Evolutionary conservation across 768 basidiomycete species (phyloP).

Genomic region (Termitomyces titanicus): DNA sequence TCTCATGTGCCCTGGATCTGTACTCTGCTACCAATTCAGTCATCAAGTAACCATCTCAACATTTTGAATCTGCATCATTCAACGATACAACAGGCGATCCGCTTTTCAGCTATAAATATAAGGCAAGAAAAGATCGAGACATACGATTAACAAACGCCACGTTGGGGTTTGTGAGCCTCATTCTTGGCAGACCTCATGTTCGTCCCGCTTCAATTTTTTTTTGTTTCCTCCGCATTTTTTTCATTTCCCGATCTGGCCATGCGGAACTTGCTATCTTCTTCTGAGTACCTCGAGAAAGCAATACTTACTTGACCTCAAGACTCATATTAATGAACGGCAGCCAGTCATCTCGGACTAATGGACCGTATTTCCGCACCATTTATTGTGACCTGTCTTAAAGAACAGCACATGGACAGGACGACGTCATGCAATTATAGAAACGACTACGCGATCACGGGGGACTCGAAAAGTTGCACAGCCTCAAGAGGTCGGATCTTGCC

Average conservation of each 20-base stretch:
- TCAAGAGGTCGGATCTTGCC: neutral
- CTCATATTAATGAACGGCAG: neutral
- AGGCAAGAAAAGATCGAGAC: neutral
- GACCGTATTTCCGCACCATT: neutral
- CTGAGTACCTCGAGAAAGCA: neutral
- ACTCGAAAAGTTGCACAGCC: neutral
- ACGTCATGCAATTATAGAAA: conserved; percentile 2
- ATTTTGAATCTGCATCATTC: neutral
- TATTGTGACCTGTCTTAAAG: neutral
- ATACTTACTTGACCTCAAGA: too few relatives aligned
- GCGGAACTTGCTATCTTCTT: neutral
- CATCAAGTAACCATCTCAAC: neutral
- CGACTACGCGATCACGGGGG: neutral
- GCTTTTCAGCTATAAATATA: neutral
- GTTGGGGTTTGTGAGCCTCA: neutral
- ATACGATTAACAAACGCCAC: neutral
- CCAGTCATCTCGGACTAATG: neutral
- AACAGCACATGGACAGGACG: neutral
- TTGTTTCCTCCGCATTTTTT: neutral
- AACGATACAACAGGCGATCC: neutral
- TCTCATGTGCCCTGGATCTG: neutral
- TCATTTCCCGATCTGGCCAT: neutral
- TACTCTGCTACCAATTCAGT: neutral
- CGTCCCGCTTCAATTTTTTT: neutral
- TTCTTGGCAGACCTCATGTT: neutral